phyloP scores from a whole-genome alignment of 306 rosid species.

The Vicia sativa region DNA sequence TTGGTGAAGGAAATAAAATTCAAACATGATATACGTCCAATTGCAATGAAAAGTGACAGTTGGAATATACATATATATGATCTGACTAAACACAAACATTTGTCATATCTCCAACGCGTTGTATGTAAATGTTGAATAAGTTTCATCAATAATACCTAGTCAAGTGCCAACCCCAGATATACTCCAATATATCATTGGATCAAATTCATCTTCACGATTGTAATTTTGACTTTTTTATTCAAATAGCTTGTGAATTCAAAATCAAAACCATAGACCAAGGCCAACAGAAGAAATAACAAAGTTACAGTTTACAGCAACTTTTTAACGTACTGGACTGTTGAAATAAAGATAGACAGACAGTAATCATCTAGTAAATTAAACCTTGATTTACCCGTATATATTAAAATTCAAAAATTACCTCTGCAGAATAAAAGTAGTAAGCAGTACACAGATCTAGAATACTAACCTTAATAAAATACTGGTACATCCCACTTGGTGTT shows the following conservation, averaged over 20 bases:
- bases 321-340: neutral
- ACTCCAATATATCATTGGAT: conserved; percentile 7
- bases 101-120: neutral
- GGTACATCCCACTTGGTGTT: conserved; percentile 90
- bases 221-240: conserved; percentile 5
- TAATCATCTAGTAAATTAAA: neutral
- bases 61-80: neutral
- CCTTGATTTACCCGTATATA: conserved; percentile 11
- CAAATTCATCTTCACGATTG: conserved; percentile 7
- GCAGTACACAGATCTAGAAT: conserved; percentile 26
- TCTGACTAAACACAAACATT: conserved; percentile 4
- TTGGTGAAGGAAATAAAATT: conserved; percentile 14
- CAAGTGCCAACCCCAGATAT: neutral
- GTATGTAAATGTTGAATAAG: neutral
- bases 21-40: conserved; percentile 1
- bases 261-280: neutral
- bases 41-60: conserved; percentile 8
- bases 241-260: conserved; percentile 3
- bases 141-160: conserved; percentile 1
- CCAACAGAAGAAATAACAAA: conserved; percentile 17
- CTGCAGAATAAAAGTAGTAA: conserved; percentile 24
- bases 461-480: conserved; percentile 94
- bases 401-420: conserved; percentile 11
- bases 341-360: conserved; percentile 2
- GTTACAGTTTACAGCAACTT: conserved; percentile 1